These are phyloP conservation scores for Gloeostereum incarnatum DNA, from an alignment of 768 basidiomycete species.

Conservation along the genomic window DNA sequence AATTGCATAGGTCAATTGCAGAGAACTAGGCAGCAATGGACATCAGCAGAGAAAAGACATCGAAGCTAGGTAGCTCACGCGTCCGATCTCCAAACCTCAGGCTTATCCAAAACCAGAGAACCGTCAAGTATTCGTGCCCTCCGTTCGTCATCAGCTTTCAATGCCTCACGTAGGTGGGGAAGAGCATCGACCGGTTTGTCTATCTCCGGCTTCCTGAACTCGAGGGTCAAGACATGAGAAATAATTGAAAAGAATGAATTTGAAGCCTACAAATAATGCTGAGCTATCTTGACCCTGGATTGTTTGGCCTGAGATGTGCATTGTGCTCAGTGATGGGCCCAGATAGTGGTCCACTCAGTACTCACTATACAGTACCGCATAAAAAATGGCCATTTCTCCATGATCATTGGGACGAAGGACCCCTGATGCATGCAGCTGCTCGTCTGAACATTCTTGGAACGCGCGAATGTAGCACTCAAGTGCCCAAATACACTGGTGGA, in stretches of 20 bases:
- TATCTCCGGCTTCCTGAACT: constrained; percentile 4
- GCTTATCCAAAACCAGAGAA: not conserved
- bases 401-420: constrained; percentile 7
- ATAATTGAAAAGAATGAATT: not conserved
- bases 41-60: not conserved
- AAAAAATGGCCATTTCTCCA: too few relatives aligned
- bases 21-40: not conserved
- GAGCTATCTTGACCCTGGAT: constrained; percentile 1
- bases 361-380: too few relatives aligned
- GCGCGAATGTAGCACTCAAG: constrained; percentile 12
- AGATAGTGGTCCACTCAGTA: too few relatives aligned
- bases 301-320: not conserved
- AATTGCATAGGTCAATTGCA: constrained; percentile 1
- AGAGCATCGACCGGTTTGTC: constrained; percentile 5
- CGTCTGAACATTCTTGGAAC: constrained; percentile 11
- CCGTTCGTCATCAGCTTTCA: constrained; percentile 4
- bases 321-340: too few relatives aligned
- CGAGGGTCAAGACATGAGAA: not conserved
- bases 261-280: constrained; percentile 1
- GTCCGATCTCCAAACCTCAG: constrained; percentile 2
- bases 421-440: constrained; percentile 9
- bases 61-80: too few relatives aligned
- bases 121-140: too few relatives aligned
- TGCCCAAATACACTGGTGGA: constrained; percentile 12
- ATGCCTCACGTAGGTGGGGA: constrained; percentile 1